These are phyloP conservation scores for Spergularia marina DNA, from an alignment of 148 eudicot species.

Conservation along the genomic window DNA sequence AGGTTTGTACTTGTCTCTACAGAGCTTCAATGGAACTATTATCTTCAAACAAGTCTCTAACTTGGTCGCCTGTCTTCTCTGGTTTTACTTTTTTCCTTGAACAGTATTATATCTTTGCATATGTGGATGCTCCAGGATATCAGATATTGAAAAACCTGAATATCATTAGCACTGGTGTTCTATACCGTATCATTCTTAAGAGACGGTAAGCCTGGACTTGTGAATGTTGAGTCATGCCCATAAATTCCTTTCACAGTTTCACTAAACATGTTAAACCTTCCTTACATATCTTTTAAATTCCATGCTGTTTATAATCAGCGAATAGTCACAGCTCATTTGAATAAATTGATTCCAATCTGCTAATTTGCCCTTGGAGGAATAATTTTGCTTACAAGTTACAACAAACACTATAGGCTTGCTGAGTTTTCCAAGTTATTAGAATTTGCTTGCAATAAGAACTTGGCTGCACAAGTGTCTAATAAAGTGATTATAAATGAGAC, in stretches of 20 bases:
- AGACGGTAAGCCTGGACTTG: constrained; percentile 46
- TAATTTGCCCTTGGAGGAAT: background rate
- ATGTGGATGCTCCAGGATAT: constrained; percentile 99
- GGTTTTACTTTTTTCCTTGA: constrained; percentile 16
- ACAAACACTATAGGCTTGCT: background rate
- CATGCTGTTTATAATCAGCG: background rate
- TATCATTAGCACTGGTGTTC: constrained; percentile 88
- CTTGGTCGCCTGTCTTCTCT: background rate
- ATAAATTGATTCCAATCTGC: background rate
- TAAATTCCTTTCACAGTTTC: background rate
- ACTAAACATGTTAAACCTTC: background rate
- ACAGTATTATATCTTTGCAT: constrained; percentile 99
- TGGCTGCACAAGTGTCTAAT: background rate
- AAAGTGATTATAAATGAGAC: background rate
- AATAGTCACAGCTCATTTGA: background rate
- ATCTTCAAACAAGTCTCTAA: constrained; percentile 7
- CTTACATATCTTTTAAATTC: background rate
- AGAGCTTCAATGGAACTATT: constrained; percentile 1
- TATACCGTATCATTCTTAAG: constrained; percentile 90
- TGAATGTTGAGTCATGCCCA: background rate
- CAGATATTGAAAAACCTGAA: constrained; percentile 94
- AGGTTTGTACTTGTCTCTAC: constrained; percentile 40
- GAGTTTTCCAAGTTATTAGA: background rate
- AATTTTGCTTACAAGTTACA: background rate
- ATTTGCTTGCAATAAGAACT: background rate